Base-by-base conservation (phyloP, 371 early-diverging fungal species). In the Furculomyces boomerangus region DNA sequence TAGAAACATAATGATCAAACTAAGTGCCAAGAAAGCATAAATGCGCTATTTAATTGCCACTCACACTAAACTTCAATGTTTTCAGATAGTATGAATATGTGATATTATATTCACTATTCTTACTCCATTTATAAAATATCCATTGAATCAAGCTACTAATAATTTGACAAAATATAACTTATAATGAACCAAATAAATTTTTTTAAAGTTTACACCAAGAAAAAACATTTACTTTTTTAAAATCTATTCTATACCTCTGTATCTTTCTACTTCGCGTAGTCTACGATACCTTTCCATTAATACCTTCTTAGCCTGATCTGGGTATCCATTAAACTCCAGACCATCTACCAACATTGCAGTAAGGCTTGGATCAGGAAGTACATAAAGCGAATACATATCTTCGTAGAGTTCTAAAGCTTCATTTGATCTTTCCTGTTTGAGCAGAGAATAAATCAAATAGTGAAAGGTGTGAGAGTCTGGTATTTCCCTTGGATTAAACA, bases 1-100 rank as follows among this genome's bases (percentile, higher is more conserved):
- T 46, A 55, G 79, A 40, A 82, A 81, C 50, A 78, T 73, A 43
- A 65, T 65, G 60, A 71, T 72, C 25, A 66, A 66, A 52, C 28
- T 53, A 13, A 16, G 20, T 20, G 13, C 40, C 45, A 27, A 53
- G 26, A 53, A 53, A 40, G 28, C 41, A 24, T 14, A 47, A 47
- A 14, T 14, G 39, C 14, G 14, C 39, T 14, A 13, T 39, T 14
- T 39, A 13, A 39, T n/a, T 14, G 39, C 39, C n/a, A 39, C 14
- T 39, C n/a, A 14, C n/a, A 14, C 13, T 14, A 39, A 14, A 39
- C n/a, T 39, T n/a, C 13, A 39, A 39, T 14, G n/a, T n/a, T n/a
- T n/a, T n/a, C n/a, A n/a, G n/a, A n/a, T n/a, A n/a, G n/a, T n/a
- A n/a, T n/a, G n/a, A n/a, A n/a, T n/a, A n/a, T n/a, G n/a, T n/a